These are phyloP conservation scores for Hypoxylon lenormandii DNA, from an alignment of 495 filamentous ascomycete species.

Conservation along the genomic window DNA sequence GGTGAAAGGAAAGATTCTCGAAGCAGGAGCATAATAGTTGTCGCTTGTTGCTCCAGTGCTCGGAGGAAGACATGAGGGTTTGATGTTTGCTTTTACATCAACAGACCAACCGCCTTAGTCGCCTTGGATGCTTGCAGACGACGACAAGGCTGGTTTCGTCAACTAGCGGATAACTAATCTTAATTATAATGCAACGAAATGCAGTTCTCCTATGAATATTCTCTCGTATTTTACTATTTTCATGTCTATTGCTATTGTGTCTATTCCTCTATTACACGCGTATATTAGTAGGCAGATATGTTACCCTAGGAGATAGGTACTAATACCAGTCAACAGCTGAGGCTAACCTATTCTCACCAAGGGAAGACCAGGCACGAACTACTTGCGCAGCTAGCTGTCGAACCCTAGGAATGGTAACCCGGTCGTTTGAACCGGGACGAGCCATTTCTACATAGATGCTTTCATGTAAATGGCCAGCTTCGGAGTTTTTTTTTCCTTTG, in stretches of 20 bases:
- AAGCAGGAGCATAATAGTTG: constrained; percentile 40
- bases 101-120: constrained; percentile 20
- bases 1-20: constrained; percentile 26
- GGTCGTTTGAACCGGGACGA: constrained; percentile 31
- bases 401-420: constrained; percentile 30
- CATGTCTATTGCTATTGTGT: constrained; percentile 1
- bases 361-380: background rate
- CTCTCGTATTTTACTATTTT: background rate
- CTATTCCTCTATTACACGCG: background rate
- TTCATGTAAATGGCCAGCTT: constrained; percentile 20
- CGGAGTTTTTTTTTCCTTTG: constrained; percentile 22
- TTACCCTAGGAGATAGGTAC: too few relatives aligned
- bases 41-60: constrained; percentile 46
- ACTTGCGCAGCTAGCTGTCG: constrained; percentile 7
- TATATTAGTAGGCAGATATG: too few relatives aligned
- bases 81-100: constrained; percentile 32
- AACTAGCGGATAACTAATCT: constrained; percentile 50
- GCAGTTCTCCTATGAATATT: constrained; percentile 21
- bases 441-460: constrained; percentile 17
- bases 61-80: constrained; percentile 42
- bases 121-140: constrained; percentile 42
- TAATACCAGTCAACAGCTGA: too few relatives aligned
- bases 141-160: constrained; percentile 31
- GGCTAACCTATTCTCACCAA: background rate
- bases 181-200: constrained; percentile 49